Evolutionary conservation across 2,329 filamentous ascomycete genomes (phyloP).

Genomic region (Phoma sp.): DNA sequence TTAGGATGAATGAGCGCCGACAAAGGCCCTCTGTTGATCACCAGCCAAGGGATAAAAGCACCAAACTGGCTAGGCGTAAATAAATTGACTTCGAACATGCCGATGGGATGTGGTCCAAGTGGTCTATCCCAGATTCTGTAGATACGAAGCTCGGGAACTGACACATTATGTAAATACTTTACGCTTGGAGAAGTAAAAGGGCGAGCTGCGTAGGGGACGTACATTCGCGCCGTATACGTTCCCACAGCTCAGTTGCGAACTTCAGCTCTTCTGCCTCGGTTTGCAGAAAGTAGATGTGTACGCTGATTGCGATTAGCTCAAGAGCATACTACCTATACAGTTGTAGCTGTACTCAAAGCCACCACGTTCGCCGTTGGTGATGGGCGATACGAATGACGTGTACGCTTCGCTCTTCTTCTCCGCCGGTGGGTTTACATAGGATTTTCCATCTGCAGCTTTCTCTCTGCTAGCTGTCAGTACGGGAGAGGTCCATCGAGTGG

Average conservation of each 20-base stretch:
- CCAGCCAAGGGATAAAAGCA: slow-evolving; percentile 84
- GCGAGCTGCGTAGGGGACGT: slow-evolving; percentile 34
- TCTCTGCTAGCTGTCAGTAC: slow-evolving; percentile 53
- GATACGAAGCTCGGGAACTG: slow-evolving; percentile 84
- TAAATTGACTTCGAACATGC: slow-evolving; percentile 93
- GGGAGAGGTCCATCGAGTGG: background rate
- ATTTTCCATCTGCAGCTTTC: slow-evolving; percentile 76
- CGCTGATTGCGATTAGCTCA: slow-evolving; percentile 30
- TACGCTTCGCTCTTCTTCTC: slow-evolving; percentile 72
- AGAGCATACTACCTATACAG: background rate
- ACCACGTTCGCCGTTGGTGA: slow-evolving; percentile 69
- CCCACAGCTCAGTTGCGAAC: slow-evolving; percentile 76
- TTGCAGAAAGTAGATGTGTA: slow-evolving; percentile 83
- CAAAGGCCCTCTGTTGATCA: slow-evolving; percentile 80
- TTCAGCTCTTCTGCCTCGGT: slow-evolving; percentile 65
- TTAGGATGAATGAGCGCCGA: slow-evolving; percentile 85
- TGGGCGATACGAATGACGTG: slow-evolving; percentile 69
- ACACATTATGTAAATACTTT: background rate
- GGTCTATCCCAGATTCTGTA: slow-evolving; percentile 79
- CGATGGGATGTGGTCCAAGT: slow-evolving; percentile 80
- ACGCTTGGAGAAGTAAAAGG: slow-evolving; percentile 1
- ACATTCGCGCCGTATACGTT: slow-evolving; percentile 83
- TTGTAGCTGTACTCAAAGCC: slow-evolving; percentile 69
- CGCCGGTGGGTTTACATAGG: slow-evolving; percentile 70
- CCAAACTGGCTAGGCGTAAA: slow-evolving; percentile 88